Conservation (phyloP, 2,329 filamentous ascomycete genomes). For the Ascochyta viciae-villosae region DNA sequence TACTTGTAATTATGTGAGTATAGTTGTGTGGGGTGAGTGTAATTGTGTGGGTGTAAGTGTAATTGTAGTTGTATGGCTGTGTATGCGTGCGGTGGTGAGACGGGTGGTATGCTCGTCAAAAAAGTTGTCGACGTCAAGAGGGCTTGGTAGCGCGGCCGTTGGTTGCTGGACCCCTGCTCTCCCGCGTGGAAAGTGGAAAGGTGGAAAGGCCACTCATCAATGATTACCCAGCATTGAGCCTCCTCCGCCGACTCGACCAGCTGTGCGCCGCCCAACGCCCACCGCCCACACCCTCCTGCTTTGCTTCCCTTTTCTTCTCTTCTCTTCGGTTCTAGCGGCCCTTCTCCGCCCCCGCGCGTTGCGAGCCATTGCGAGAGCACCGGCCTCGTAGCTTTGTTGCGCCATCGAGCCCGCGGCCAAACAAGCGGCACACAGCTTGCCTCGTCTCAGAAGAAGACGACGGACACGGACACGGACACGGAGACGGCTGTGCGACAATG, state of each 20-base stretch:
- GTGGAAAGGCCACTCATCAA: constrained; percentile 45
- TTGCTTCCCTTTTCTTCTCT: constrained; percentile 18
- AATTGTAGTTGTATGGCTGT: background rate
- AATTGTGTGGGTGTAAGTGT: background rate
- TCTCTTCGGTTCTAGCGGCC: constrained; percentile 9
- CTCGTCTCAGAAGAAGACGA: constrained; percentile 15
- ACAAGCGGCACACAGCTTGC: constrained; percentile 1
- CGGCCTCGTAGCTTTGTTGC: constrained; percentile 41
- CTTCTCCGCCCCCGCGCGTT: constrained; percentile 11
- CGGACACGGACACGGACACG: background rate
- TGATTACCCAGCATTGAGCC: constrained; percentile 11
- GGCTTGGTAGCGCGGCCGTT: constrained; percentile 24
- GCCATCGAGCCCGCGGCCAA: constrained; percentile 4
- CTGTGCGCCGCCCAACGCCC: constrained; percentile 34
- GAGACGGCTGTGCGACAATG: constrained; percentile 37
- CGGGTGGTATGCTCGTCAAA: background rate
- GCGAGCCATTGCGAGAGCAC: constrained; percentile 34
- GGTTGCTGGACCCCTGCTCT: constrained; percentile 28
- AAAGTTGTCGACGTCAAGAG: constrained; percentile 42
- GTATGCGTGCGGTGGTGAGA: background rate
- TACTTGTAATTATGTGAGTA: no score
- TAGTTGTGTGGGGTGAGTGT: no score
- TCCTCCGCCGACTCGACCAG: constrained; percentile 22
- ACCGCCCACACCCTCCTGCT: constrained; percentile 15
- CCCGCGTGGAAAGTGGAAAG: constrained; percentile 35